Base-by-base conservation (phyloP, 768 basidiomycete genomes). In the Cantharellus anzutake region DNA sequence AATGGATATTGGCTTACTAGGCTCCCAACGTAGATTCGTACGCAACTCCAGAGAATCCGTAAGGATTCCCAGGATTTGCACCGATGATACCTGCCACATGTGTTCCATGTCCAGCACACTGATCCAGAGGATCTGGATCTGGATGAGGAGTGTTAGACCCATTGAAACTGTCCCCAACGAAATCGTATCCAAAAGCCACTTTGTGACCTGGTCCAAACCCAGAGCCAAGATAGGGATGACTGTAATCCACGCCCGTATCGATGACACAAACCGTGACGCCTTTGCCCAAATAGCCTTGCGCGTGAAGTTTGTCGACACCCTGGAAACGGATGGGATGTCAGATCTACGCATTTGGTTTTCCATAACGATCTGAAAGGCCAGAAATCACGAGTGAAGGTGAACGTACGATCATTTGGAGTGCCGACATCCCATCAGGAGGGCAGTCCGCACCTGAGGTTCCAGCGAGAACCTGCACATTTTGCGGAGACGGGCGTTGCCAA, bases 171-270 rank as follows among this genome's bases (percentile, higher is more conserved):
- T 61, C 60, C 20, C 60, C 57, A 40, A 61, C 60, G 52, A 61
- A 61, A 44, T 61, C 60, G 40, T 61, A 61, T 5, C 60, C 60
- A 42, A 60, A 58, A 34, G 41, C 41, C 3, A 61, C 20, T 20
- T 61, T 61, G 60, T 61, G 38, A n/a, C 39, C 35, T 16, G 41
- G 14, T 35, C 60, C 60, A 39, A 61, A 62, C 16, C 59, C 60
- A 3, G 53, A 42, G n/a, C 61, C 61, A 34, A 62, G 42, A 0
- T 41, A 51, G 11, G 59, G 59, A 5, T 62, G 61, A 14, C 20
- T 62, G 40, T 62, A 62, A 44, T 62, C 61, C n/a, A 62, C 60
- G 7, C 7, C 52, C 1, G 60, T 51, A 53, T 62, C 61, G 52
- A 62, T 62, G 60, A 62, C 55, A 14, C 60, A 58, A 4, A 62